These are phyloP conservation scores for Epichloe brachyelytri DNA, from an alignment of 2,329 filamentous ascomycete genomes.

Conservation along the genomic window DNA sequence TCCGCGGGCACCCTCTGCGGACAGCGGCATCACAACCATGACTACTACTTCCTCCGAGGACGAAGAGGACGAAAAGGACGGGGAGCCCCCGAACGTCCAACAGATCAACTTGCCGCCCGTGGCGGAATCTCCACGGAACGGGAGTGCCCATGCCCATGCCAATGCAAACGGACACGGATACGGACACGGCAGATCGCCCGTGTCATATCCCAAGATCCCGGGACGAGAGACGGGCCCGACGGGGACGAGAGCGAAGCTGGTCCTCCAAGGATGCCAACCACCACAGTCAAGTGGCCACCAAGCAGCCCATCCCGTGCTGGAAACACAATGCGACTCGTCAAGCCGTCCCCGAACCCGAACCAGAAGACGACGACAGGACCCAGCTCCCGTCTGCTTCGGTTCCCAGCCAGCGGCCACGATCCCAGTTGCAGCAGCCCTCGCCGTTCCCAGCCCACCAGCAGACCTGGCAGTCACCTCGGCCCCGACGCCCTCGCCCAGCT, in stretches of 20 bases:
- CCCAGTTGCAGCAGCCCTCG: background rate
- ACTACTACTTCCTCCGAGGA: slow-evolving; percentile 17
- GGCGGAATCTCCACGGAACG: slow-evolving; percentile 29
- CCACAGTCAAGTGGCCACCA: background rate
- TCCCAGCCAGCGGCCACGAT: background rate
- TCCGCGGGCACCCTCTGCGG: slow-evolving; percentile 15
- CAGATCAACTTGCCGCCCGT: slow-evolving; percentile 33
- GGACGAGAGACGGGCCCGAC: slow-evolving; percentile 8
- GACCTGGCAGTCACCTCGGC: background rate
- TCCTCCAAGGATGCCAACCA: slow-evolving; percentile 19
- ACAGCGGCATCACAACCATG: slow-evolving; percentile 21
- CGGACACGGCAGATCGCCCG: slow-evolving; percentile 16
- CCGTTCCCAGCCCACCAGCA: background rate
- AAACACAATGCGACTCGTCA: slow-evolving; percentile 24
- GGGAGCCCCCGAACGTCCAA: slow-evolving; percentile 10
- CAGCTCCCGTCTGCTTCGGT: slow-evolving; percentile 5
- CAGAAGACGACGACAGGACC: slow-evolving; percentile 13
- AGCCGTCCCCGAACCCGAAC: slow-evolving; percentile 18
- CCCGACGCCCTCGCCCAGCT: slow-evolving; percentile 1
- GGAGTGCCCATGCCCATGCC: background rate
- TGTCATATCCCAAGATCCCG: slow-evolving; percentile 18
- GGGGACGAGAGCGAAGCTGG: slow-evolving; percentile 11
- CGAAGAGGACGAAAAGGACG: slow-evolving; percentile 9
- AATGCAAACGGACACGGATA: background rate
- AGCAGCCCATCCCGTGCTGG: background rate